A percentile compares a stretch with the other conserved stretches of the same genome.
phyloP scores from a whole-genome alignment of 331 rosid genomes.

The Stylosanthes scabra region DNA sequence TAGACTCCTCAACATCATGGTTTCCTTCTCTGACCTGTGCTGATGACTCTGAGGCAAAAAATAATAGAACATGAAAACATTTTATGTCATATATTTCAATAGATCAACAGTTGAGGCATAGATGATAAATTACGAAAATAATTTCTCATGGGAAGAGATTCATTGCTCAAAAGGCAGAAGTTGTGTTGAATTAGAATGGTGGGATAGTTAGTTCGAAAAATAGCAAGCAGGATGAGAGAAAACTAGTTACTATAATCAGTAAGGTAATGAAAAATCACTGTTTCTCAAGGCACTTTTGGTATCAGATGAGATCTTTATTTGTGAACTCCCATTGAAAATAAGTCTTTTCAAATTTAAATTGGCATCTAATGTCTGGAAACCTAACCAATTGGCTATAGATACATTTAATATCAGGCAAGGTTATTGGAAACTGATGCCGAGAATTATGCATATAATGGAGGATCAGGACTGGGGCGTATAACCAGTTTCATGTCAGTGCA shows the following conservation, averaged over 20 bases:
- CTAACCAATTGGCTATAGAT: not conserved
- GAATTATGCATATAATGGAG: not conserved
- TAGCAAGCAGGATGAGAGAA: constrained; percentile 24
- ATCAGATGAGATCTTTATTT: constrained; percentile 15
- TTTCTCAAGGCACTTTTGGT: not conserved
- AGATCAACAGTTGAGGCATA: constrained; percentile 11
- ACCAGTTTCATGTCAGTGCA: constrained; percentile 30
- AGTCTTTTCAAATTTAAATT: constrained; percentile 13
- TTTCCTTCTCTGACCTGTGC: constrained; percentile 58
- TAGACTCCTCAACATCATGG: constrained; percentile 52
- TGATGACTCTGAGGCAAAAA: constrained; percentile 64
- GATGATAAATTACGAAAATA: constrained; percentile 5
- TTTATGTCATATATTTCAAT: not conserved
- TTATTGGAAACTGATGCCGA: not conserved
- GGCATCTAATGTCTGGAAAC: not conserved
- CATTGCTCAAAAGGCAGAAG: not conserved
- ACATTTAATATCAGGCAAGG: not conserved
- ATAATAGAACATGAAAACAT: constrained; percentile 23
- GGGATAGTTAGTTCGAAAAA: constrained; percentile 11
- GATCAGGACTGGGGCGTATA: constrained; percentile 10
- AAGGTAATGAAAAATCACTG: not conserved
- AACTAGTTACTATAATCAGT: not conserved
- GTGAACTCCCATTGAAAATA: constrained; percentile 2
- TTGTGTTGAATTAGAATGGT: constrained; percentile 8
- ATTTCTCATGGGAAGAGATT: constrained; percentile 11